phyloP scores from a whole-genome alignment of 2,329 filamentous ascomycete genomes.

The Pseudonectria buxi region DNA sequence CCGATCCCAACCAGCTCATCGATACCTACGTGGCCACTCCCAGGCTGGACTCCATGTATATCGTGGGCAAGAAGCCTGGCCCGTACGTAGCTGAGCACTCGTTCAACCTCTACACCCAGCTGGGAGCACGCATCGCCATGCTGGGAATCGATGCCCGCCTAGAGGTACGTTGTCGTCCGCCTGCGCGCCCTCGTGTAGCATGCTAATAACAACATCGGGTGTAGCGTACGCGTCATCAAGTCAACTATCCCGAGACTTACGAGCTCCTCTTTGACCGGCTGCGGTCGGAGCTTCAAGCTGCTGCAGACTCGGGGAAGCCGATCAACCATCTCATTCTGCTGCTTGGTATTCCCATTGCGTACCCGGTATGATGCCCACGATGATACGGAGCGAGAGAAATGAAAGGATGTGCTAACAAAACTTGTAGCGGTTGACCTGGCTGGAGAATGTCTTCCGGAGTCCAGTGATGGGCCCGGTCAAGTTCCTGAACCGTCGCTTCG shows the following conservation, averaged over 20 bases:
- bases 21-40: constrained; percentile 61
- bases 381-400: constrained; percentile 21
- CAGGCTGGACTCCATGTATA: constrained; percentile 63
- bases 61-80: constrained; percentile 67
- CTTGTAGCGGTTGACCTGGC: constrained; percentile 74
- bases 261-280: constrained; percentile 74
- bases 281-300: constrained; percentile 64
- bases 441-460: constrained; percentile 85
- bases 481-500: constrained; percentile 84
- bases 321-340: constrained; percentile 86
- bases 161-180: constrained; percentile 47
- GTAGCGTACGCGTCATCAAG: constrained; percentile 77
- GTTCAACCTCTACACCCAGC: constrained; percentile 75
- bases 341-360: constrained; percentile 80
- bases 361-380: constrained; percentile 49
- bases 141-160: constrained; percentile 88
- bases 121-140: constrained; percentile 78
- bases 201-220: constrained; percentile 43
- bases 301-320: constrained; percentile 59
- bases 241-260: constrained; percentile 92
- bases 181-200: neutral
- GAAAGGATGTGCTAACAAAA: constrained; percentile 6
- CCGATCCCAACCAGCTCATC: constrained; percentile 66
- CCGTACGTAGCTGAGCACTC: constrained; percentile 89
- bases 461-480: constrained; percentile 84